phyloP scores from a whole-genome alignment of 257 asterid genomes.

The Solanum lycopersicoides region DNA sequence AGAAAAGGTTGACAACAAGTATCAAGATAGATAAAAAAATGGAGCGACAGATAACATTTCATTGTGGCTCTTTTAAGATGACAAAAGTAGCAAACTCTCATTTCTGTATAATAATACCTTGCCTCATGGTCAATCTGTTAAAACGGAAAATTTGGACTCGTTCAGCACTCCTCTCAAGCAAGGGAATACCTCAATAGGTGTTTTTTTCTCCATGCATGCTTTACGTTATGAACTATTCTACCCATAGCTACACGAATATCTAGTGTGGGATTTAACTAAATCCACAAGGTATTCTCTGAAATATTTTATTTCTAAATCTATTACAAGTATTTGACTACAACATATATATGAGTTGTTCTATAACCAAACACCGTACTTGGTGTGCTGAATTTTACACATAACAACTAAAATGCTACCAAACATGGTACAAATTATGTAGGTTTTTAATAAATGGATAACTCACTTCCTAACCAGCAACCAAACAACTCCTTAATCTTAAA shows the following conservation, averaged over 20 bases:
- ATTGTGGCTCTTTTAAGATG: background rate
- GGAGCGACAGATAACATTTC: background rate
- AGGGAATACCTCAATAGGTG: background rate
- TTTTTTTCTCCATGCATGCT: background rate
- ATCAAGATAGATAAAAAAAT: background rate
- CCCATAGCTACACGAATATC: background rate
- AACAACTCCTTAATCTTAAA: background rate
- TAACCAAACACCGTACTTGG: background rate
- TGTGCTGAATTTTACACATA: background rate
- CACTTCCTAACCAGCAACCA: background rate
- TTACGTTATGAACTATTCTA: background rate
- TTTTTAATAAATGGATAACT: background rate
- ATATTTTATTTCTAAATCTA: background rate
- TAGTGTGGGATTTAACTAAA: background rate
- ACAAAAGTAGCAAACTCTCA: background rate
- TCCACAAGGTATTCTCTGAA: too few species aligned
- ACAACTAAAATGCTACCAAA: background rate
- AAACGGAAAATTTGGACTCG: background rate
- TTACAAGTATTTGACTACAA: background rate
- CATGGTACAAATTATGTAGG: background rate
- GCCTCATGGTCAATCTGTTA: background rate
- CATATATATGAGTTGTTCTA: background rate
- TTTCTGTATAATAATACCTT: background rate
- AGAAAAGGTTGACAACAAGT: background rate
- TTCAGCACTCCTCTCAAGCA: background rate